A percentile compares a stretch with the other conserved stretches of the same genome.
Evolutionary conservation across 495 filamentous ascomycete species (phyloP).

Genomic region (Immersiella caudata): DNA sequence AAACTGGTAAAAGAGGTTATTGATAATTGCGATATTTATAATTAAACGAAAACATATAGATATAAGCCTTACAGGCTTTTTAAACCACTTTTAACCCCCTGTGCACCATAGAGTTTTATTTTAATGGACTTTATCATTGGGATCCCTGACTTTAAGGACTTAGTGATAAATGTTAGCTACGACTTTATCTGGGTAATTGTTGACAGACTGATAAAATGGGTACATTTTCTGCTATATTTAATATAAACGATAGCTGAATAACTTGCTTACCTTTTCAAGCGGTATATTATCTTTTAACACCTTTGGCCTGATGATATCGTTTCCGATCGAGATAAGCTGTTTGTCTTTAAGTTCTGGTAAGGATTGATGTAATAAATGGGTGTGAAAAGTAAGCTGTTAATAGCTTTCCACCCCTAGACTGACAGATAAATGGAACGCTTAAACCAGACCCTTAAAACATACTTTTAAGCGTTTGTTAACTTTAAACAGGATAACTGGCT

Average conservation of each 20-base stretch:
- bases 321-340: slow-evolving; percentile 11
- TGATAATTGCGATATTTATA: not conserved
- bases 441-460: slow-evolving; percentile 25
- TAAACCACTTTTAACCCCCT: not conserved
- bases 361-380: not conserved
- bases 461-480: slow-evolving; percentile 14
- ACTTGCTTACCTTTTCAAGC: not conserved
- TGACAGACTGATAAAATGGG: slow-evolving; percentile 7
- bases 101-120: not conserved
- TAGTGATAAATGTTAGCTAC: not conserved
- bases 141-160: not conserved
- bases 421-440: slow-evolving; percentile 14
- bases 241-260: not conserved
- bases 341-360: not conserved
- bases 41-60: not conserved
- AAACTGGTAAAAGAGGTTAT: not conserved
- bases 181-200: not conserved
- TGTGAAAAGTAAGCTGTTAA: slow-evolving; percentile 25
- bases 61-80: not conserved
- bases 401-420: slow-evolving; percentile 31
- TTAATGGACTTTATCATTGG: not conserved
- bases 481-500: slow-evolving; percentile 20
- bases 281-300: not conserved
- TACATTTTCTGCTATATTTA: not conserved
- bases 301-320: not conserved